These are phyloP conservation scores for Sugiyamaella valdiviana DNA, from an alignment of 805 yeast species.

Conservation along the genomic window DNA sequence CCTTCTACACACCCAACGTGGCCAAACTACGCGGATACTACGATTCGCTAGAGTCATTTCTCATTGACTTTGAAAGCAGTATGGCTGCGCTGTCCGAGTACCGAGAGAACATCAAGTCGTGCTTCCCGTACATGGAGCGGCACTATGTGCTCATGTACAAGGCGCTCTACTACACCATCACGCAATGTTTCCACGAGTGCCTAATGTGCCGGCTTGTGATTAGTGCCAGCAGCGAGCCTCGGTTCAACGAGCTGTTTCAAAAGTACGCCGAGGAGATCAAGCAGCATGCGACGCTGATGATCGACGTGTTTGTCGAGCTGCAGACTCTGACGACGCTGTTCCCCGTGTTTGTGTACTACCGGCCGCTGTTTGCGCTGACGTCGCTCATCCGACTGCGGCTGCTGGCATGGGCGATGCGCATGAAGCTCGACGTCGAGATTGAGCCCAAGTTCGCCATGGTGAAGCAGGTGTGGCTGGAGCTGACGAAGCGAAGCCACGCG, in stretches of 20 bases:
- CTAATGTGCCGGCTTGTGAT: slow-evolving; percentile 8
- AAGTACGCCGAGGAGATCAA: slow-evolving; percentile 7
- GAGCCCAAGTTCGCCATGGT: slow-evolving; percentile 23
- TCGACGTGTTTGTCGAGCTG: slow-evolving; percentile 10
- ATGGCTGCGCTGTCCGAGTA: background rate
- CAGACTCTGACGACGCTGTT: slow-evolving; percentile 4
- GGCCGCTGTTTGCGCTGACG: slow-evolving; percentile 20
- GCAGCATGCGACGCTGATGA: slow-evolving; percentile 4
- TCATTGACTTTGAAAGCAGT: background rate
- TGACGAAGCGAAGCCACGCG: background rate
- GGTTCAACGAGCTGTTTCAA: slow-evolving; percentile 1
- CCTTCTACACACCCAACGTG: background rate
- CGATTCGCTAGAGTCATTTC: background rate
- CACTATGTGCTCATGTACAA: slow-evolving; percentile 2
- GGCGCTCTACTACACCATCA: background rate
- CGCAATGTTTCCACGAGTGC: slow-evolving; percentile 8
- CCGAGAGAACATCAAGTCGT: background rate
- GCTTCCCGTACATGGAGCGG: slow-evolving; percentile 3
- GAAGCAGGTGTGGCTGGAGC: slow-evolving; percentile 23
- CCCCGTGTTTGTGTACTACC: slow-evolving; percentile 19
- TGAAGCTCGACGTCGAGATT: slow-evolving; percentile 25
- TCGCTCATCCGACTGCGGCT: slow-evolving; percentile 15
- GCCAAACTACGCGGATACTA: background rate
- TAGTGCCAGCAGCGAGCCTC: background rate
- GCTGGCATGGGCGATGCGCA: slow-evolving; percentile 13